A percentile compares a stretch with the other conserved stretches of the same genome.
Conservation (phyloP, 139 green algal genomes). For the Coelastrella sp. region DNA sequence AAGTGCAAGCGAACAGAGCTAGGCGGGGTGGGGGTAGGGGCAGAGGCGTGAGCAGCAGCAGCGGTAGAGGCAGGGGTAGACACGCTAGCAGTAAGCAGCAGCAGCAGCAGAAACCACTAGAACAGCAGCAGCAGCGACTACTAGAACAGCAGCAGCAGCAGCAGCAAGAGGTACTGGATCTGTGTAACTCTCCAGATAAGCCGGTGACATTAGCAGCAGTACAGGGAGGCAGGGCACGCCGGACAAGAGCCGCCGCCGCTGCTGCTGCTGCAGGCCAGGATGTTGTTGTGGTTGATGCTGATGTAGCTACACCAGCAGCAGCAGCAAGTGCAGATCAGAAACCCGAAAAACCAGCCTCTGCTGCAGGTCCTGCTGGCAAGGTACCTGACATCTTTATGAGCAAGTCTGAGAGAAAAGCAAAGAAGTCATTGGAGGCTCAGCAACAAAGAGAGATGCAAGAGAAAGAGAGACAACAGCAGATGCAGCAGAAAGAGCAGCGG, state of each 20-base stretch:
- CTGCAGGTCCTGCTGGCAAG: slow-evolving; percentile 5
- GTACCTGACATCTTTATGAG: slow-evolving; percentile 33
- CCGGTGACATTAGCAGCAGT: neutral
- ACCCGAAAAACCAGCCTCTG: neutral
- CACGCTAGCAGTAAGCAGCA: neutral
- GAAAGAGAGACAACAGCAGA: neutral
- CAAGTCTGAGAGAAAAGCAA: slow-evolving; percentile 13
- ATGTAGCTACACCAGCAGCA: neutral
- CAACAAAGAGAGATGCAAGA: slow-evolving; percentile 10
- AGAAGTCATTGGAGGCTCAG: slow-evolving; percentile 3
- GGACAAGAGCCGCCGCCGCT: neutral
- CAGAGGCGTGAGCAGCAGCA: neutral
- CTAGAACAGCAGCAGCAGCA: neutral
- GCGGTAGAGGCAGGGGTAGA: neutral
- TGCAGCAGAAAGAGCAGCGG: neutral
- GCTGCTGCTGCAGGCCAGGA: neutral
- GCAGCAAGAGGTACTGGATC: slow-evolving; percentile 1
- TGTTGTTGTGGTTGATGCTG: neutral
- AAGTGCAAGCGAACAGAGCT: neutral
- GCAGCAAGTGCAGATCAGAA: neutral
- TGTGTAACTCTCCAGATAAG: slow-evolving; percentile 8
- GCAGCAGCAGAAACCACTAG: slow-evolving; percentile 30
- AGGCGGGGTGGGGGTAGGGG: slow-evolving; percentile 11
- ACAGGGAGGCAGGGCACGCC: neutral
- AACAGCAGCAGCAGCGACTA: slow-evolving; percentile 3